A percentile compares a stretch with the other conserved stretches of the same genome.
These are phyloP conservation scores for Termitomyces sp. DNA, from an alignment of 768 basidiomycete genomes.

Conservation along the genomic window DNA sequence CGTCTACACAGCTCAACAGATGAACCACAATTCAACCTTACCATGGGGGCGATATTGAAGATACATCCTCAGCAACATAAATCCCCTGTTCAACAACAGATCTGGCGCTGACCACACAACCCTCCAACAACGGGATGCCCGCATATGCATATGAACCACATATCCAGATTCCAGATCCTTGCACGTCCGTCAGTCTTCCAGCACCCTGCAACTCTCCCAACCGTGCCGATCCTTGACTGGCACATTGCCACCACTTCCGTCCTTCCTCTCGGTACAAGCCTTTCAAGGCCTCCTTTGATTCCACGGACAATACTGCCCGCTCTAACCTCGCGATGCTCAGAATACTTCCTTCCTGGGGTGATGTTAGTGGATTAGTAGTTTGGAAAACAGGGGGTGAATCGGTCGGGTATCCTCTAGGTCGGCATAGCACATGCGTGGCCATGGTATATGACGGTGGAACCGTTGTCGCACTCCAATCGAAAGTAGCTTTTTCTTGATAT, in stretches of 20 bases:
- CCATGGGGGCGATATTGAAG: conserved; percentile 15
- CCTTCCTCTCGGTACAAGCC: conserved; percentile 37
- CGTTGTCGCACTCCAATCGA: conserved; percentile 27
- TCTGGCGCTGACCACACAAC: conserved; percentile 73
- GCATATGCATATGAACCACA: conserved; percentile 67
- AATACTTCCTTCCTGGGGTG: conserved; percentile 43
- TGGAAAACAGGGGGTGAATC: conserved; percentile 48
- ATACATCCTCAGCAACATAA: conserved; percentile 30
- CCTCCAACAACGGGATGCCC: conserved; percentile 78
- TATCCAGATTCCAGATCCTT: conserved; percentile 57
- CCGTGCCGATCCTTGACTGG: conserved; percentile 28
- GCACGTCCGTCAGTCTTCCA: conserved; percentile 25
- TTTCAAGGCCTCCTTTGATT: conserved; percentile 48
- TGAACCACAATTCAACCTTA: not conserved
- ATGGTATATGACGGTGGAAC: conserved; percentile 49
- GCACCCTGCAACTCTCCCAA: conserved; percentile 55
- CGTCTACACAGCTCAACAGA: too few species aligned
- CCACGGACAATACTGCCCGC: conserved; percentile 53
- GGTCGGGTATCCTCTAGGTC: conserved; percentile 29
- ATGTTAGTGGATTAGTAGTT: conserved; percentile 70
- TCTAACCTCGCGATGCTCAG: conserved; percentile 60
- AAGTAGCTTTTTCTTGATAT: conserved; percentile 5
- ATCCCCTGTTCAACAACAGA: conserved; percentile 48
- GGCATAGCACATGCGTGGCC: conserved; percentile 62
- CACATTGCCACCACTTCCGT: conserved; percentile 42